Evolutionary conservation across 2,329 filamentous ascomycete species (phyloP), one percentile per base, ranked within the genome.

Genomic region (Rhynchosporium graminicola): DNA sequence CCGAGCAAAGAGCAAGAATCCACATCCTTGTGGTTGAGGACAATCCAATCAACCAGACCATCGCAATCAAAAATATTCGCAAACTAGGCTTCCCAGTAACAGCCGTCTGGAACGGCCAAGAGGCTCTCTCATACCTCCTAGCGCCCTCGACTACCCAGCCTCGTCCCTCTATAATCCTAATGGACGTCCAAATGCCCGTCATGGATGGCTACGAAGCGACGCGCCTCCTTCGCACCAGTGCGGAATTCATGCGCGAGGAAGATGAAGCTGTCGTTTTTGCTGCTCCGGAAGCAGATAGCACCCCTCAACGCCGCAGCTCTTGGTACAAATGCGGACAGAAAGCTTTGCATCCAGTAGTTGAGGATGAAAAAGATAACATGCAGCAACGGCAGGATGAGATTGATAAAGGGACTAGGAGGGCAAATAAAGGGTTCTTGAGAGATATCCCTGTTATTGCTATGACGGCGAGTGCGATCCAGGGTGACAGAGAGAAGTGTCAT

Each of bases 141-240:
- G 60, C 51, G 8, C 62, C 68, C 20, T 65, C 62, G 2, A 9
- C 63, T 13, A 29, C 59, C 3, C 62, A 66, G 46, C 69, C 69
- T 3, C 51, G 63, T 15, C 68, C 69, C 12, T 48, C 61, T 20
- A 67, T 71, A 10, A 69, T 72, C 4, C 58, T 72, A 2, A 72
- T 79, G 77, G 82, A 84, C 64, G 77, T 84, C 2, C 79, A 79
- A 64, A 84, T 84, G 82, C 82, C 82, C 0, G 76, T 83, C 6
- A 80, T 84, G 74, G 78, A 84, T 64, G 79, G 80, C 0, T 70
- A 81, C 20, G 77, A 80, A 61, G 75, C 79, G 0, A 83, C 80
- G 20, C 73, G 75, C 4, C 74, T 73, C 46, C 80, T 84, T 8
- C 76, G 81, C 3, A 76, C 76, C 1, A 33, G 52, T 10, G 36